Base-by-base conservation (phyloP, 805 yeast species). In the Schizosaccharomyces octosporus region DNA sequence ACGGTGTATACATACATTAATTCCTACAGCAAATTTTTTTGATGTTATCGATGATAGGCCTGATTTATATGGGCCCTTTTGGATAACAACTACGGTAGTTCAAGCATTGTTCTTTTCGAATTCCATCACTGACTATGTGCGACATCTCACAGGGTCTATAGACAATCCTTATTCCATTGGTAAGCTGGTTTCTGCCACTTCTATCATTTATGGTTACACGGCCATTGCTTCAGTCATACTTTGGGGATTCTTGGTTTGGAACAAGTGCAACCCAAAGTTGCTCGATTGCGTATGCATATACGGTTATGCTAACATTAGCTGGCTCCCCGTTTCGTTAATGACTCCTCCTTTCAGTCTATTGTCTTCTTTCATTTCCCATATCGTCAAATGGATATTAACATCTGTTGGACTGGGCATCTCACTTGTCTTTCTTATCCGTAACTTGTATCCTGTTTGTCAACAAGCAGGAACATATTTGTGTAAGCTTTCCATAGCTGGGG, bases 61-160 rank as follows among this genome's bases (percentile, higher is more conserved):
- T 2, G 97, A 89, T 67, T 72, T 89, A 61, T 90, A 87, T 70
- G 96, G 96, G 0, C 84, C 94, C 6, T 74, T 87, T 21, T 89
- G 97, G 97, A 81, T 89, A 55, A 85, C 90, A 13, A 87, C 88
- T 0, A 84, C 95, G 0, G 79, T 87, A 60, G 80, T 86, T 0
- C 80, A 85, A 65, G 73, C 83, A 41, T 75, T 86, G 69, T 88
- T 88, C 72, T 81, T 87, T 63, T 78, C 88, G 57, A 79, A 84
- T 43, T 83, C 95, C 0, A 77, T 85, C 24, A 79, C 85, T 2
- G 81, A 82, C 59, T 68, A 84, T 27, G 66, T 87, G n/a, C 73
- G 81, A n/a, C 76, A 79, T 31, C 67, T 70, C 59, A 70, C 71
- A 29, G 73, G 73, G 24, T 73, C 76, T 7, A 71, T 73, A 36